Conservation (phyloP, 2,329 filamentous ascomycete species). For the Penicillium sumatraense region DNA sequence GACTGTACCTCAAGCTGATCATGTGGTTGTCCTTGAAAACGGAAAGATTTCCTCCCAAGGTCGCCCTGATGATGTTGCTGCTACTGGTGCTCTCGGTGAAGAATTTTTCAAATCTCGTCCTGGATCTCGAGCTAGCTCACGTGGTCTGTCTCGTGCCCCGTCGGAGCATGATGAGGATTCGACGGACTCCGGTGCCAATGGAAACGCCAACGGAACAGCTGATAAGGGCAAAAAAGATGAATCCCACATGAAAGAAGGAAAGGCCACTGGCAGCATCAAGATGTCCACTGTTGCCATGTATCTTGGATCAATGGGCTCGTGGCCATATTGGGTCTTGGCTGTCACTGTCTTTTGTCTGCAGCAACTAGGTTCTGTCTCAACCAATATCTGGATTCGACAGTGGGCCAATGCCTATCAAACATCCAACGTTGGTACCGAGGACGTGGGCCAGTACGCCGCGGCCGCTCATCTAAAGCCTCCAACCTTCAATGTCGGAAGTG, state of each 20-base stretch:
- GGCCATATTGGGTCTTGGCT: slow-evolving; percentile 90
- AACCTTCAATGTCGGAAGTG: slow-evolving; percentile 41
- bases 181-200: slow-evolving; percentile 51
- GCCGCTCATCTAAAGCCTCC: slow-evolving; percentile 41
- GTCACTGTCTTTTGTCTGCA: slow-evolving; percentile 76
- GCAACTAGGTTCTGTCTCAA: slow-evolving; percentile 83
- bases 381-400: slow-evolving; percentile 90
- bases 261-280: slow-evolving; percentile 85
- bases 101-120: slow-evolving; percentile 78
- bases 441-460: slow-evolving; percentile 48
- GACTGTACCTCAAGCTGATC: slow-evolving; percentile 78
- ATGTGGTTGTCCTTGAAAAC: slow-evolving; percentile 85
- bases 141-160: slow-evolving; percentile 74
- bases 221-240: slow-evolving; percentile 50
- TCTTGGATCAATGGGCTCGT: slow-evolving; percentile 86
- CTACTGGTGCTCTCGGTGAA: slow-evolving; percentile 86
- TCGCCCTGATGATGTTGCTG: slow-evolving; percentile 75
- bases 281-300: slow-evolving; percentile 86
- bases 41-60: slow-evolving; percentile 79
- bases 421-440: slow-evolving; percentile 40
- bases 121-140: slow-evolving; percentile 71
- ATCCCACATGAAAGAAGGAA: slow-evolving; percentile 68
- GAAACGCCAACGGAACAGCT: slow-evolving; percentile 47
- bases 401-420: slow-evolving; percentile 89
- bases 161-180: slow-evolving; percentile 68